Conservation (phyloP, 495 filamentous ascomycete genomes). For the Cryomyces minteri region DNA sequence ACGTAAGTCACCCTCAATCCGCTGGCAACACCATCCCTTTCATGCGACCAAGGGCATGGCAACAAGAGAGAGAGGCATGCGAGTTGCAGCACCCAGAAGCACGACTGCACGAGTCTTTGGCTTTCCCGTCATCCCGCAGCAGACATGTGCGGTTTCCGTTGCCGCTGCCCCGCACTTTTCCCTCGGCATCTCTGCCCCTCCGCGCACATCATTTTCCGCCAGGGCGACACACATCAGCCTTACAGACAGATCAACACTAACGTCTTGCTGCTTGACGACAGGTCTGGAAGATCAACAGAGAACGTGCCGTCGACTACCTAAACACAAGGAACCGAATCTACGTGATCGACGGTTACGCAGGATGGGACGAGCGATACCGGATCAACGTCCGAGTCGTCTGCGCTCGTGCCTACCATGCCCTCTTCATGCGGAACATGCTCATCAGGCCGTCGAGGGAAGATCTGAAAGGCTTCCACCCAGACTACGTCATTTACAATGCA, state of each 20-base stretch:
- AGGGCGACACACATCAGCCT: too few species aligned
- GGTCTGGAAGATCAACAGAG: constrained; percentile 99
- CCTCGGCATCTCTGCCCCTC: background rate
- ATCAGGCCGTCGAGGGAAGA: constrained; percentile 82
- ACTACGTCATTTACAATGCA: constrained; percentile 99
- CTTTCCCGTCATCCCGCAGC: background rate
- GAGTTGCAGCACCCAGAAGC: too few species aligned
- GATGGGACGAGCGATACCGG: constrained; percentile 96
- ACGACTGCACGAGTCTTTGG: too few species aligned
- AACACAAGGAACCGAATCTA: constrained; percentile 99
- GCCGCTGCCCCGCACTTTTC: background rate
- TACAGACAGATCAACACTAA: background rate
- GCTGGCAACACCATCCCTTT: background rate
- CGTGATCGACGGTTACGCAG: constrained; percentile 90
- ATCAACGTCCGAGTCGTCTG: constrained; percentile 97
- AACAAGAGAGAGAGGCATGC: too few species aligned
- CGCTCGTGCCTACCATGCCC: constrained; percentile 95
- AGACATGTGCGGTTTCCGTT: background rate
- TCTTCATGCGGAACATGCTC: constrained; percentile 99
- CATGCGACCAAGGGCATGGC: background rate
- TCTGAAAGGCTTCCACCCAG: constrained; percentile 90
- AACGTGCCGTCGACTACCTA: constrained; percentile 95
- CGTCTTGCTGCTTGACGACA: constrained; percentile 18
- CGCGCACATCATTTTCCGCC: too few species aligned
- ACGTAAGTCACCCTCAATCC: constrained; percentile 45